Base-by-base conservation (phyloP, 2,329 filamentous ascomycete genomes). In the Fusarium longipes region DNA sequence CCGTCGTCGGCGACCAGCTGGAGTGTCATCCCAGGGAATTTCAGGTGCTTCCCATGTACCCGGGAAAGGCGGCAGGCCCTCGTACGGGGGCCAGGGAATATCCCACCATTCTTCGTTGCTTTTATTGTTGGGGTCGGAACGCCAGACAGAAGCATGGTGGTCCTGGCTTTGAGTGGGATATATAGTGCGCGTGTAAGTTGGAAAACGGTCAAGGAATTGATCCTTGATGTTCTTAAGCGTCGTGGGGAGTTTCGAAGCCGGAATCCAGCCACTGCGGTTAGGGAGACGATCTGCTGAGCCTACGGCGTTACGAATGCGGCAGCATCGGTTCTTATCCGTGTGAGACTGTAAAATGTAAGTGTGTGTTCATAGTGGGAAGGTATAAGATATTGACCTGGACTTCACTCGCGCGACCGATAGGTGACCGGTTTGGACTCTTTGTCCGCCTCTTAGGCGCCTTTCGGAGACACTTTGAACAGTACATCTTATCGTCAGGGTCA, bases 191-290 rank as follows among this genome's bases (percentile, higher is more conserved):
- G 39, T 35, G 55, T 78, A 77, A 5, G 53, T 53, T 12, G 75
- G 74, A 24, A 77, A 70, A 44, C 43, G 42, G 8, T 29, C 30
- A 0, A 65, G n/a, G 57, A 78, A 78, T 10, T 30, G 52, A 1
- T 64, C 58, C 45, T 73, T 76, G 30, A 77, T 47, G 2, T 35
- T 10, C 14, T 55, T 51, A 6, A 75, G 49, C 1, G 53, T 42
- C 20, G 51, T 60, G 8, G 62, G 70, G 9, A 75, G 48, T 15
- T 66, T 47, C 5, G 33, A 48, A 2, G 44, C 57, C 8, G 58
- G 63, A 18, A 78, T 73, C 76, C 76, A 79, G 20, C 77, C 76
- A 17, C 74, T 76, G 32, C 70, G 72, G 60, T 79, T 78, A 15
- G 77, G 77, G 12, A 78, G 65, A 12, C 50, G 35, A 1, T 63